phyloP scores from a whole-genome alignment of 176 grass and related monocot genomes.

The Eremochloa ophiuroides region DNA sequence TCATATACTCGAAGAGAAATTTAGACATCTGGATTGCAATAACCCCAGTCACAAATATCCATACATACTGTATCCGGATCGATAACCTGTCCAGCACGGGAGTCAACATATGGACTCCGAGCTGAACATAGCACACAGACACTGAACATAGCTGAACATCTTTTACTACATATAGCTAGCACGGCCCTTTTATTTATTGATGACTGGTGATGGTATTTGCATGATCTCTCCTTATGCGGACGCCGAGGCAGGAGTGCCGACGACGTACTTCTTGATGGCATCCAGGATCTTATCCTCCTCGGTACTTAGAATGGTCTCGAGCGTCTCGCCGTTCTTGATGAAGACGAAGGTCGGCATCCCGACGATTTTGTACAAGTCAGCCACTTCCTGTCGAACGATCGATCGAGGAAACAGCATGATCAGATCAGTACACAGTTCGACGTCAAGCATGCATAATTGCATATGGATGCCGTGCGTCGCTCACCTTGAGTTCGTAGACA shows the following conservation, averaged over 20 bases:
- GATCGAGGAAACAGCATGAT: too few species aligned
- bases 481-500: conserved; percentile 43
- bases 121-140: not conserved
- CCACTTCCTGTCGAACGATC: conserved; percentile 26
- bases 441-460: too few species aligned
- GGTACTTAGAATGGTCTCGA: conserved; percentile 27
- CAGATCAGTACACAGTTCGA: too few species aligned
- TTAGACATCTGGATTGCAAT: too few species aligned
- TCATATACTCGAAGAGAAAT: too few species aligned
- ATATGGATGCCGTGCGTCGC: too few species aligned
- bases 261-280: conserved; percentile 6
- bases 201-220: not conserved
- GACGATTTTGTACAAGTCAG: conserved; percentile 22
- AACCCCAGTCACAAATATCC: too few species aligned
- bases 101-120: not conserved
- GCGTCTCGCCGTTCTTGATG: conserved; percentile 23
- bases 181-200: too few species aligned
- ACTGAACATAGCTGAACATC: too few species aligned
- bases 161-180: too few species aligned
- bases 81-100: not conserved
- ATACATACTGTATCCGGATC: too few species aligned
- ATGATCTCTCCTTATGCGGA: not conserved
- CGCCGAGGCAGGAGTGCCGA: not conserved
- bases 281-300: conserved; percentile 26
- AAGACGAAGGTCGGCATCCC: conserved; percentile 63